A percentile compares a stretch with the other conserved stretches of the same genome.
Evolutionary conservation across 768 basidiomycete genomes (phyloP).

Genomic region (Russula ochroleuca): DNA sequence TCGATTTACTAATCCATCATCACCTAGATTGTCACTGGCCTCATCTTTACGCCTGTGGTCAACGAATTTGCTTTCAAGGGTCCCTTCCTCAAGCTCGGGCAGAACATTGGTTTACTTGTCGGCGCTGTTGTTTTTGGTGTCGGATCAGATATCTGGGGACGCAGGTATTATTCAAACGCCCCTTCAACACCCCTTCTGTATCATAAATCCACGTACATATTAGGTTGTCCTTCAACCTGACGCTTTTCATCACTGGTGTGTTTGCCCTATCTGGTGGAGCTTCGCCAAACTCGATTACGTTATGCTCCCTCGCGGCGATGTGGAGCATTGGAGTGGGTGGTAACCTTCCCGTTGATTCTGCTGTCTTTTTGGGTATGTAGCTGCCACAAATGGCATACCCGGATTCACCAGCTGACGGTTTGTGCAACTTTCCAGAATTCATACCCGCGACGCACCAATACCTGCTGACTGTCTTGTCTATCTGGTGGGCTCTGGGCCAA

Average conservation of each 20-base stretch:
- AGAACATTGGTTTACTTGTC: conserved; percentile 66
- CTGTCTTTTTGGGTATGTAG: conserved; percentile 62
- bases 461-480: conserved; percentile 65
- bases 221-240: conserved; percentile 69
- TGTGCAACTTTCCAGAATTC: conserved; percentile 46
- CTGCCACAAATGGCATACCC: neutral
- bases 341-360: conserved; percentile 70
- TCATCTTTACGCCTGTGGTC: conserved; percentile 59
- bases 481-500: conserved; percentile 81
- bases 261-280: conserved; percentile 64
- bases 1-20: neutral
- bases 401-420: neutral
- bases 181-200: neutral
- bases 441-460: conserved; percentile 71
- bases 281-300: conserved; percentile 47
- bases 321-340: conserved; percentile 71
- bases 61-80: conserved; percentile 61
- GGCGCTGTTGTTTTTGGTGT: conserved; percentile 69
- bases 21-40: conserved; percentile 54
- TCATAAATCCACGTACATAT: neutral
- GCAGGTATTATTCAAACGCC: conserved; percentile 41
- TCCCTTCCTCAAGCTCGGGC: conserved; percentile 62
- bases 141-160: conserved; percentile 66
- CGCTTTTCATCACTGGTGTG: conserved; percentile 59
- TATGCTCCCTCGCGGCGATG: conserved; percentile 50